Evolutionary conservation across 495 filamentous ascomycete genomes (phyloP), one percentile per base, ranked within the genome.

Genomic region (Neurospora sp.): DNA sequence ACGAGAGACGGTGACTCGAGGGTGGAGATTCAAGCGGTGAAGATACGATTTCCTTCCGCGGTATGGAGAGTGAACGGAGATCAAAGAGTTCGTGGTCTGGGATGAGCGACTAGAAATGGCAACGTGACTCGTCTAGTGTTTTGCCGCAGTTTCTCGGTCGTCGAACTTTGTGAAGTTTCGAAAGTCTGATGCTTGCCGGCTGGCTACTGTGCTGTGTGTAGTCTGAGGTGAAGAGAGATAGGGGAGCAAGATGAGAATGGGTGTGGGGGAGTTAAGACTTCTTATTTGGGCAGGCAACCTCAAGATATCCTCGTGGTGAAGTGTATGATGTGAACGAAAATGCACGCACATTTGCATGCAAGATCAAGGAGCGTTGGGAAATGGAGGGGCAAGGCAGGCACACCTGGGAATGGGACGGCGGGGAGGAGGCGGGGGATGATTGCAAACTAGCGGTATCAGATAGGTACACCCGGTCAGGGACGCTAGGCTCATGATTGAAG

Each of bases 321-420:
- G 46, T 27, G 46, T 53, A 22, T 53, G 53, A 61, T 61, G 53
- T 61, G 27, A 31, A 61, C 53, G 22, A 31, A 31, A 61, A 27
- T 61, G 53, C 53, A 61, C 48, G 48, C 48, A 59, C 48, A 59
- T 59, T 27, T 5, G 48, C 22, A 31, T 31, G 22, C 53, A 61
- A 31, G 53, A 31, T 68, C 69, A 40, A 44, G 14, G 48, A 53
- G 40, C 5, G 40, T 40, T 42, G 35, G 74, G 68, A 75, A 68
- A 72, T 69, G 59, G 70, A 39, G 68, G 71, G 69, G 70, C 22
- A 61, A 71, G 72, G 22, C 53, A 31, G 53, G 53, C 53, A 61
- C 53, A 61, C 53, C 22, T 61, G 53, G 53, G 53, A 31, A 31
- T 61, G 53, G 22, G 53, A 61, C 53, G 53, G 53, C 53, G 53